A percentile compares a stretch with the other conserved stretches of the same genome.
Evolutionary conservation across 164 flowering plant species (phyloP).

Genomic region (Protea cynaroides): DNA sequence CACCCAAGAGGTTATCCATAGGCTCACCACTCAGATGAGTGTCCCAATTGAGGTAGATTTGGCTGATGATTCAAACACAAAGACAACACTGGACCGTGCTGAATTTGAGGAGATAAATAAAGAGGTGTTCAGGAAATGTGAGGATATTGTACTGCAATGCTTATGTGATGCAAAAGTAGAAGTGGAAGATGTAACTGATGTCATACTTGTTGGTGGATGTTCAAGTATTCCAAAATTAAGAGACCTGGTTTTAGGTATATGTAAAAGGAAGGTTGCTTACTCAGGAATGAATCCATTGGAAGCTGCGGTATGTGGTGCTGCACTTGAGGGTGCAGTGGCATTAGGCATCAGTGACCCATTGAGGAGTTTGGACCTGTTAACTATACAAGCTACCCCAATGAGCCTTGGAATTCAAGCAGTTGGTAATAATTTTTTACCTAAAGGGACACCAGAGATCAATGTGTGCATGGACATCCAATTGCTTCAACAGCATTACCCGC

Average conservation of each 20-base stretch:
- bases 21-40: constrained; percentile 44
- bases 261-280: no score
- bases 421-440: constrained; percentile 54
- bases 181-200: no score
- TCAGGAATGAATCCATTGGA: no score
- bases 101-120: constrained; percentile 69
- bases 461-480: constrained; percentile 95
- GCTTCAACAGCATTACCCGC: no score
- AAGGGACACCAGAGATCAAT: constrained; percentile 70
- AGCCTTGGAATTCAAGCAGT: constrained; percentile 65
- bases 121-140: constrained; percentile 58
- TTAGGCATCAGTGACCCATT: constrained; percentile 72
- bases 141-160: constrained; percentile 48
- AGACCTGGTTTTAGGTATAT: constrained; percentile 46
- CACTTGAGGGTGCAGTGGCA: no score
- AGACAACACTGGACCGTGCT: constrained; percentile 32
- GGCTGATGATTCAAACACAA: constrained; percentile 48
- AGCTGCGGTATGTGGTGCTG: no score
- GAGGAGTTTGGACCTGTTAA: constrained; percentile 72
- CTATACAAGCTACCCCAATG: constrained; percentile 74
- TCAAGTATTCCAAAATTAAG: constrained; percentile 69
- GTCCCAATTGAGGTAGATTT: constrained; percentile 59
- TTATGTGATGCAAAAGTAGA: constrained; percentile 65
- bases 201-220: constrained; percentile 87
- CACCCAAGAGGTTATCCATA: constrained; percentile 77